Percentiles rank a stretch among this genome's conserved stretches.
Evolutionary conservation across 2,329 filamentous ascomycete species (phyloP).

Genomic region (Mycosphaerella arachidis): DNA sequence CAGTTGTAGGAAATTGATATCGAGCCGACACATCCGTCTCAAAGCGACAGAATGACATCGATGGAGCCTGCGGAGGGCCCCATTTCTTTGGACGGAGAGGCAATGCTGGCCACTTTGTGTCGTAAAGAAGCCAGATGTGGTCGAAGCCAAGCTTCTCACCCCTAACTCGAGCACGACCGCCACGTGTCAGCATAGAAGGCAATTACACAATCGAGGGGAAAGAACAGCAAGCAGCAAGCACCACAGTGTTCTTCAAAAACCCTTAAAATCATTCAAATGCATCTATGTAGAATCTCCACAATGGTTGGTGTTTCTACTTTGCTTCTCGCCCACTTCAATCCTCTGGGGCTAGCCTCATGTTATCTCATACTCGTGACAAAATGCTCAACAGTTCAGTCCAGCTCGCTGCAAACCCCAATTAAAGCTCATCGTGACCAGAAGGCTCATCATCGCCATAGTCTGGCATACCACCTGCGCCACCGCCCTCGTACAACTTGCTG

Average conservation of each 20-base stretch:
- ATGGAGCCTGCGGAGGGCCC: too few species aligned
- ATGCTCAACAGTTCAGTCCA: slow-evolving; percentile 7
- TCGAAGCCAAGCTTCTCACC: neutral
- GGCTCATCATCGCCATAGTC: slow-evolving; percentile 65
- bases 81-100: neutral
- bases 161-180: neutral
- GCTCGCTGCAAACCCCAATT: slow-evolving; percentile 10
- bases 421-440: slow-evolving; percentile 49
- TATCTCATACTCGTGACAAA: slow-evolving; percentile 3
- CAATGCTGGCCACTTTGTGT: neutral
- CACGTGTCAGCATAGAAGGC: neutral
- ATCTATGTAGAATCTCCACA: neutral
- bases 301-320: neutral
- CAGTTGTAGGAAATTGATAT: too few species aligned
- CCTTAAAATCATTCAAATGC: neutral
- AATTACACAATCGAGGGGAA: neutral
- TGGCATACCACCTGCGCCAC: slow-evolving; percentile 53
- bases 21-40: too few species aligned
- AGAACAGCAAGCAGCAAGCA: neutral
- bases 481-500: slow-evolving; percentile 79
- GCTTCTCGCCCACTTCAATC: neutral
- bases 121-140: neutral
- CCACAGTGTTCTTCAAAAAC: neutral
- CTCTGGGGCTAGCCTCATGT: neutral
- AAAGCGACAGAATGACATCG: too few species aligned